A percentile compares a stretch with the other conserved stretches of the same genome.
phyloP scores from a whole-genome alignment of 108 stramenopile genomes.

The Poteriospumella lacustris region DNA sequence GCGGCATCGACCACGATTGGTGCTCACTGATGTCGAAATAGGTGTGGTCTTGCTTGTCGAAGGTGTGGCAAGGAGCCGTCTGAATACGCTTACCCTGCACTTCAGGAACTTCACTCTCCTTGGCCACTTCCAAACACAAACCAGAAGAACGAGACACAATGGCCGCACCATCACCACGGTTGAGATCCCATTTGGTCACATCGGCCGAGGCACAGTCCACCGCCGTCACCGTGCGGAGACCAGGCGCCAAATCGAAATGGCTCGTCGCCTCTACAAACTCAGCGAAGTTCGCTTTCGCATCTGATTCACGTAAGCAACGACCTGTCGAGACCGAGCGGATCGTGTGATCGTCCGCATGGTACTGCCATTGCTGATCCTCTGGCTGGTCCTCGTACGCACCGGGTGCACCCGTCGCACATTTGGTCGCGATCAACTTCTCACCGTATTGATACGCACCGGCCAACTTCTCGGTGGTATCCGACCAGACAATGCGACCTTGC shows the following conservation, averaged over 20 bases:
- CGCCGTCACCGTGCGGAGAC: neutral
- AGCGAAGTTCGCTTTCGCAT: neutral
- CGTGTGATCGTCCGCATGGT: neutral
- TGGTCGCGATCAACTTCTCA: neutral
- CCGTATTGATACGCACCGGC: neutral
- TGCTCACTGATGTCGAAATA: slow-evolving; percentile 1
- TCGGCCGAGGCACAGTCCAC: neutral
- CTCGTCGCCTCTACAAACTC: neutral
- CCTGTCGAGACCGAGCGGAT: neutral
- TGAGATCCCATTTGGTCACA: neutral
- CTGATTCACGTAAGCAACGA: neutral
- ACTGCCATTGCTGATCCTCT: neutral
- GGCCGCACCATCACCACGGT: neutral
- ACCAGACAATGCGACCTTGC: slow-evolving; percentile 12
- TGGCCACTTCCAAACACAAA: slow-evolving; percentile 16
- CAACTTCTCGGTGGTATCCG: neutral
- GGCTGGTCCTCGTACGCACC: neutral
- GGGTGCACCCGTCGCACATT: neutral
- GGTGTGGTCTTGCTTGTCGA: neutral
- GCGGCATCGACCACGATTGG: neutral
- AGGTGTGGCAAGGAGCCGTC: neutral
- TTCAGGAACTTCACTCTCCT: neutral
- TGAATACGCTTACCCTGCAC: neutral
- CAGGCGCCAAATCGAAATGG: neutral
- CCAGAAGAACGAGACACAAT: neutral